A percentile compares a stretch with the other conserved stretches of the same genome.
phyloP scores from a whole-genome alignment of 1,139 yeast species.

The Yamadazyma triangularis region DNA sequence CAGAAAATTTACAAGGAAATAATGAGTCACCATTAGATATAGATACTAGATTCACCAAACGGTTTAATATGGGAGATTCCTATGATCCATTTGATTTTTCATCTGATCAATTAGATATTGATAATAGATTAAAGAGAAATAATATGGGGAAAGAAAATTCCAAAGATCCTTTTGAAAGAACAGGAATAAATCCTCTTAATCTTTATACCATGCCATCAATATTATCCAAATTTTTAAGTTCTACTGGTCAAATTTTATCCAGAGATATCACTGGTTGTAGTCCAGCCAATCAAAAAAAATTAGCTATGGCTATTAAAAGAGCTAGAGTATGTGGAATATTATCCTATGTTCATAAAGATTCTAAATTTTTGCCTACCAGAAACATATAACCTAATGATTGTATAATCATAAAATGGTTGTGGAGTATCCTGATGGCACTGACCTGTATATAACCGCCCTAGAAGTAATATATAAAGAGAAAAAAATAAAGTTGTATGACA shows the following conservation, averaged over 20 bases:
- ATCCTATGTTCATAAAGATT: slow-evolving; percentile 58
- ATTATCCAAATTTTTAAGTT: slow-evolving; percentile 52
- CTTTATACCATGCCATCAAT: slow-evolving; percentile 64
- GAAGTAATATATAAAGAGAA: too few species aligned
- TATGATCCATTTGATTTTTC: slow-evolving; percentile 79
- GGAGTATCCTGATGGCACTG: too few species aligned
- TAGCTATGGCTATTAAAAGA: slow-evolving; percentile 64
- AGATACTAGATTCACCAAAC: slow-evolving; percentile 26
- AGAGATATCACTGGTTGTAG: slow-evolving; percentile 65
- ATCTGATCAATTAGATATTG: slow-evolving; percentile 45
- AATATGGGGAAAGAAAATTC: slow-evolving; percentile 13
- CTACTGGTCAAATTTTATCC: slow-evolving; percentile 65
- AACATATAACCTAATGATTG: slow-evolving; percentile 25
- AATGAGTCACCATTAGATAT: slow-evolving; percentile 22
- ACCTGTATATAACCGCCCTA: too few species aligned
- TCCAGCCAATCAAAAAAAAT: slow-evolving; percentile 55
- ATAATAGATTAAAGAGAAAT: slow-evolving; percentile 18
- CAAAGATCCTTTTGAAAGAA: slow-evolving; percentile 43
- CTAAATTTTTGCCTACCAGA: slow-evolving; percentile 38
- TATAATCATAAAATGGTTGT: too few species aligned
- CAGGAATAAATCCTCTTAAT: slow-evolving; percentile 60
- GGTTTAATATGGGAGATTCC: slow-evolving; percentile 39
- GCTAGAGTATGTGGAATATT: slow-evolving; percentile 66
- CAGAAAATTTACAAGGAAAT: slow-evolving; percentile 23
- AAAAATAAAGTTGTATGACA: too few species aligned